A percentile compares a stretch with the other conserved stretches of the same genome.
Evolutionary conservation across 176 grass and related monocot genomes (phyloP).

Genomic region (Luzula sylvatica): DNA sequence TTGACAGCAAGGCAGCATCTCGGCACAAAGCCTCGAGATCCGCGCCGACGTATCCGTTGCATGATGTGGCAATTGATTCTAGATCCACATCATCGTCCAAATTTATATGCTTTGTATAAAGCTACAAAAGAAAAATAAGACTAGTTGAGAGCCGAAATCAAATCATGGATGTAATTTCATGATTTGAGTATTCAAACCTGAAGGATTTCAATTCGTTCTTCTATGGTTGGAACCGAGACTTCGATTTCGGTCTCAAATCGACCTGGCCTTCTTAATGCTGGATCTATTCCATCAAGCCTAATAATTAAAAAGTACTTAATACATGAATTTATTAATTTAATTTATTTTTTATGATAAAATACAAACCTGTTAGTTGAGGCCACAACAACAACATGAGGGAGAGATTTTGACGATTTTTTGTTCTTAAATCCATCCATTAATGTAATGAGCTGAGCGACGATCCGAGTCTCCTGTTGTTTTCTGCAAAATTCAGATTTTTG

Average conservation of each 20-base stretch:
- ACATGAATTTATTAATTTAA: background rate
- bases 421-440: slow-evolving; percentile 92
- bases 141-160: slow-evolving; percentile 1
- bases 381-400: slow-evolving; percentile 65
- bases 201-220: slow-evolving; percentile 79
- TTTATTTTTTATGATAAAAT: background rate
- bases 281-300: slow-evolving; percentile 84
- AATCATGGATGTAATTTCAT: background rate
- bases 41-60: slow-evolving; percentile 91
- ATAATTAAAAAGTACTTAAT: slow-evolving; percentile 10
- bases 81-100: slow-evolving; percentile 68
- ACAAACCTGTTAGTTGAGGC: slow-evolving; percentile 88
- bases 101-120: slow-evolving; percentile 54
- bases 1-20: slow-evolving; percentile 52
- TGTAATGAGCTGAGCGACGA: slow-evolving; percentile 83
- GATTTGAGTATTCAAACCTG: slow-evolving; percentile 29
- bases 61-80: slow-evolving; percentile 49
- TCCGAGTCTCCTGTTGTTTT: slow-evolving; percentile 60
- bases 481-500: slow-evolving; percentile 17
- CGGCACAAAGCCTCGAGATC: slow-evolving; percentile 69
- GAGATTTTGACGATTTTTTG: slow-evolving; percentile 41
- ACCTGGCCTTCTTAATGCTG: slow-evolving; percentile 75
- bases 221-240: slow-evolving; percentile 56
- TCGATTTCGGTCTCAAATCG: slow-evolving; percentile 89
- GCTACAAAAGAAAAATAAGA: slow-evolving; percentile 35